Evolutionary conservation across 768 basidiomycete species (phyloP).

Genomic region (Dioszegia crocea): DNA sequence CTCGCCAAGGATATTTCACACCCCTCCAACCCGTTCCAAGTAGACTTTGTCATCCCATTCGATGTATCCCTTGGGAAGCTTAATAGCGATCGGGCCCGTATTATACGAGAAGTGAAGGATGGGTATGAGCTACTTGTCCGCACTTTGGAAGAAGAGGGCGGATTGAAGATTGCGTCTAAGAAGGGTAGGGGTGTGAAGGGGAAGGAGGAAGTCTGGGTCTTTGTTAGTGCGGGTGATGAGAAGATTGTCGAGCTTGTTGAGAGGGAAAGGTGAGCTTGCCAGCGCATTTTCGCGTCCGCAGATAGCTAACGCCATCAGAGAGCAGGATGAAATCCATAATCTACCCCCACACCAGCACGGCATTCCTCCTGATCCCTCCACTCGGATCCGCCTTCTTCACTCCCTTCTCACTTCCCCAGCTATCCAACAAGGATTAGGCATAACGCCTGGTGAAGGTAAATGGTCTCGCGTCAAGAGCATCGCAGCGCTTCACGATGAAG

Average conservation of each 20-base stretch:
- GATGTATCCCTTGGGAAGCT: slow-evolving; percentile 15
- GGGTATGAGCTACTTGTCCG: slow-evolving; percentile 37
- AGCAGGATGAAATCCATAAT: slow-evolving; percentile 49
- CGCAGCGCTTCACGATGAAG: slow-evolving; percentile 75
- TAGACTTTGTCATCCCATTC: slow-evolving; percentile 44
- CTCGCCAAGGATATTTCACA: slow-evolving; percentile 10
- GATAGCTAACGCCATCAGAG: slow-evolving; percentile 65
- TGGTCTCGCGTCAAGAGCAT: slow-evolving; percentile 80
- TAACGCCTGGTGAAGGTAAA: slow-evolving; percentile 64
- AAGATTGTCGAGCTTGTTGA: slow-evolving; percentile 64
- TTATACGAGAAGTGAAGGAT: slow-evolving; percentile 25
- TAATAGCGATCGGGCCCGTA: slow-evolving; percentile 11
- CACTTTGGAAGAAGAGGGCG: slow-evolving; percentile 37
- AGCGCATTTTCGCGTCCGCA: too few species aligned
- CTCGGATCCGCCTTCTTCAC: slow-evolving; percentile 39
- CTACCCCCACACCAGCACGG: slow-evolving; percentile 57
- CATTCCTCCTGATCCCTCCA: slow-evolving; percentile 59
- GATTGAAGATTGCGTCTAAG: slow-evolving; percentile 38
- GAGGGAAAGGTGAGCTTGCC: slow-evolving; percentile 63
- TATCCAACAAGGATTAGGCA: slow-evolving; percentile 77
- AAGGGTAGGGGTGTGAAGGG: slow-evolving; percentile 25
- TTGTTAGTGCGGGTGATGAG: slow-evolving; percentile 65
- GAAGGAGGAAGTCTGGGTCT: slow-evolving; percentile 54
- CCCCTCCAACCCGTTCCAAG: slow-evolving; percentile 37
- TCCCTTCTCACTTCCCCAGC: slow-evolving; percentile 53